Percentiles rank a stretch among this genome's conserved stretches.
Evolutionary conservation across 2,329 filamentous ascomycete species (phyloP).

Genomic region (Botrytis tulipae): DNA sequence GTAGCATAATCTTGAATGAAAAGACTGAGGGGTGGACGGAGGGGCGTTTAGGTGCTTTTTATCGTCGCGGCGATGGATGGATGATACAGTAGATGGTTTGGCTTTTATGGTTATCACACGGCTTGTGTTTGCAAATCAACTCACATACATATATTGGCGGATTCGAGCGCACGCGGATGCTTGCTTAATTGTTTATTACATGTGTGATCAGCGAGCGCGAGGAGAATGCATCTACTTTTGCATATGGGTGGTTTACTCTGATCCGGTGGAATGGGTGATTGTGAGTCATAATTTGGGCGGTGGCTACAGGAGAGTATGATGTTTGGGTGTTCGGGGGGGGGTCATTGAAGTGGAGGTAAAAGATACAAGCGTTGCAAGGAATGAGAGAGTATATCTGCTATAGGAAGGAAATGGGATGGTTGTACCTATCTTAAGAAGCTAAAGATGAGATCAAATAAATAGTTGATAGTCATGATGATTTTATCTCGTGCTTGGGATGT

Average conservation of each 20-base stretch:
- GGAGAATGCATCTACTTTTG: neutral
- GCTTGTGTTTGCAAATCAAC: conserved; percentile 6
- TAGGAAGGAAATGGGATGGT: neutral
- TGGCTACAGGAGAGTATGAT: neutral
- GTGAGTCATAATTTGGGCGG: conserved; percentile 1
- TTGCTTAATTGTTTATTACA: conserved; percentile 12
- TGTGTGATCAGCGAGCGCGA: neutral
- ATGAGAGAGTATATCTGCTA: conserved; percentile 3
- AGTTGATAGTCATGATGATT: conserved; percentile 6
- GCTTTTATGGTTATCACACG: conserved; percentile 13
- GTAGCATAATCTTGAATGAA: conserved; percentile 18
- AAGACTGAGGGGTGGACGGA: neutral
- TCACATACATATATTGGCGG: conserved; percentile 11
- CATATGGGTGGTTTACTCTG: conserved; percentile 16
- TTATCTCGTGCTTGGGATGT: neutral
- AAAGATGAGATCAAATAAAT: neutral
- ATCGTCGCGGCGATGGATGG: conserved; percentile 14
- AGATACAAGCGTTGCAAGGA: neutral
- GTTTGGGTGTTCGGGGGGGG: too few relatives aligned
- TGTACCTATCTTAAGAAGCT: neutral
- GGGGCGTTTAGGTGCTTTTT: conserved; percentile 13
- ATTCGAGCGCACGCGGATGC: neutral
- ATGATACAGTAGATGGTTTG: conserved; percentile 15
- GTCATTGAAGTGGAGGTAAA: neutral
- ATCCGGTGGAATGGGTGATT: neutral